Evolutionary conservation across 2,329 filamentous ascomycete genomes (phyloP), one percentile per base, ranked within the genome.

Genomic region (Pseudonectria foliicola): DNA sequence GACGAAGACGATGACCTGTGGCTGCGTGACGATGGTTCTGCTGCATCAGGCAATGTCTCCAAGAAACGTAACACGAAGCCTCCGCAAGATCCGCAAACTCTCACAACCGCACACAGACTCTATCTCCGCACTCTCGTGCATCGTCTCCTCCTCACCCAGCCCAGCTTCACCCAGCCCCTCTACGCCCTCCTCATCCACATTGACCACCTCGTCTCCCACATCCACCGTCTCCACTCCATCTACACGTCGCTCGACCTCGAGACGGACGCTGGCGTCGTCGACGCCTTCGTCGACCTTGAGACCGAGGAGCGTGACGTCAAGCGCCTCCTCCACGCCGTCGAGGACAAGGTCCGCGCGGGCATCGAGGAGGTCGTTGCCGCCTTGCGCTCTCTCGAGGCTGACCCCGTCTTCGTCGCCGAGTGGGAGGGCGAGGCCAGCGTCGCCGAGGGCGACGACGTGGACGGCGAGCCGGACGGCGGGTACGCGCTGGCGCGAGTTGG

Each of bases 221-320:
- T 92, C 29, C 73, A 78, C 34, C 82, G 86, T 3, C 70, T 95
- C 1, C 80, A 92, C 44, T 70, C 69, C 3, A 77, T 92, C 32
- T 92, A 89, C 69, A 75, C 77, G 13, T 80, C 82, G 1, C 70
- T 87, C 25, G 88, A 95, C 55, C 73, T 93, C 0, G 85, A 94
- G 57, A 72, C 76, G 4, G 86, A 94, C 50, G 82, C 86, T 37
- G 86, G 85, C 6, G 84, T 92, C 1, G 77, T 89, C 4, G 85
- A 87, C 53, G 77, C 80, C 0, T 80, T 83, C 52, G 72, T 80
- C 2, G 78, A 87, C 52, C 75, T 86, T 27, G 73, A 71, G 13
- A 71, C 75, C 32, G 88, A 95, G 54, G 85, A 94, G 55, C 57
- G 61, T 10, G 77, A 84, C 39, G 73, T 89, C 7, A 70, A 73